phyloP scores from a whole-genome alignment of 306 rosid species.

The apple (Malus domestica) region DNA sequence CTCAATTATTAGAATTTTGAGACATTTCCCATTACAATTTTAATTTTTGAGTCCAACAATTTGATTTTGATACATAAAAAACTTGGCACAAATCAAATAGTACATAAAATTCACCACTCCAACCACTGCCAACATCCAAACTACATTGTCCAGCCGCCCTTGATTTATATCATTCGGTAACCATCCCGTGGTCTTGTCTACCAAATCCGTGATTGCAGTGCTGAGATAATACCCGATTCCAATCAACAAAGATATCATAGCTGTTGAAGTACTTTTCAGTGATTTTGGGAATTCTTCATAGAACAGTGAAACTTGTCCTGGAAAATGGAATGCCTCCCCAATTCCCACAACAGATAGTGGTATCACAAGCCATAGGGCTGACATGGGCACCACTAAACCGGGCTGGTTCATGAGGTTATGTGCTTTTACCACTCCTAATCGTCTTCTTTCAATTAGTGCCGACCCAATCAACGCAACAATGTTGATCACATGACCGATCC shows the following conservation, averaged over 20 bases:
- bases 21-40: background rate
- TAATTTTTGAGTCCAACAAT: background rate
- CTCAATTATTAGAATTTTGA: background rate
- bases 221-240: slow-evolving; percentile 21
- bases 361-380: slow-evolving; percentile 23
- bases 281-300: slow-evolving; percentile 22
- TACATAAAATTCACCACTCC: slow-evolving; percentile 16
- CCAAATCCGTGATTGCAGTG: slow-evolving; percentile 7
- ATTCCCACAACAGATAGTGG: slow-evolving; percentile 2
- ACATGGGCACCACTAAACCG: slow-evolving; percentile 12
- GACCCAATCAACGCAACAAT: slow-evolving; percentile 4
- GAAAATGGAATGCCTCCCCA: slow-evolving; percentile 23
- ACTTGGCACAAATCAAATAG: slow-evolving; percentile 19
- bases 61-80: slow-evolving; percentile 8
- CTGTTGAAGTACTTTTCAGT: slow-evolving; percentile 27
- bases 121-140: slow-evolving; percentile 14
- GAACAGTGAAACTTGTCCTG: slow-evolving; percentile 10
- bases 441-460: slow-evolving; percentile 17
- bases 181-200: slow-evolving; percentile 11
- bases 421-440: slow-evolving; percentile 2
- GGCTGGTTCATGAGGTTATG: background rate
- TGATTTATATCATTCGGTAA: slow-evolving; percentile 21
- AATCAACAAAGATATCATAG: slow-evolving; percentile 21
- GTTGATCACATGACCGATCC: slow-evolving; percentile 11
- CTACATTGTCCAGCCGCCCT: slow-evolving; percentile 23